Evolutionary conservation across 2,329 filamentous ascomycete species (phyloP).

Genomic region (Penicillium sp.): DNA sequence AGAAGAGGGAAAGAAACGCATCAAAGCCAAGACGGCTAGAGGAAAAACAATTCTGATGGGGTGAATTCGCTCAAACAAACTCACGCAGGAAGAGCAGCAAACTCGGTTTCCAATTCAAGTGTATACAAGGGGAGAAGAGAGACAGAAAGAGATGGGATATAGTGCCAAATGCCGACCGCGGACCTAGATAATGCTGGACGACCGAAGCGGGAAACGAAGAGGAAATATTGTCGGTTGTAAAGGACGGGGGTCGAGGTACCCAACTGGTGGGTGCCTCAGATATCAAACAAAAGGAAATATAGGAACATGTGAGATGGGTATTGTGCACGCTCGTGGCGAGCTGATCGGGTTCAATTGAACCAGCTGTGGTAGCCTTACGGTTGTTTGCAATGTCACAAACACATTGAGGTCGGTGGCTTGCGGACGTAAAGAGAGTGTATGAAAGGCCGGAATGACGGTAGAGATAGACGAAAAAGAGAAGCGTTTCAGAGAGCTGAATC

Average conservation of each 20-base stretch:
- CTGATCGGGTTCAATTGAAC: neutral
- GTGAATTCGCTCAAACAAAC: conserved; percentile 24
- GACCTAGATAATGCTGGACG: neutral
- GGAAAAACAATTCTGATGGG: neutral
- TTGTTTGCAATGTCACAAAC: neutral
- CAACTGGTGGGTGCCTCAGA: neutral
- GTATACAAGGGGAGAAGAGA: conserved; percentile 21
- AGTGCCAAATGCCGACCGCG: conserved; percentile 14
- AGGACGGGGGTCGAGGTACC: conserved; percentile 9
- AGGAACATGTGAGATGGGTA: conserved; percentile 9
- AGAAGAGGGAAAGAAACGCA: conserved; percentile 12
- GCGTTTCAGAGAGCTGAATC: conserved; percentile 24
- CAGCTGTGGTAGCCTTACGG: neutral
- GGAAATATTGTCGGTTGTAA: conserved; percentile 15
- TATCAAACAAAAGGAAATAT: conserved; percentile 18
- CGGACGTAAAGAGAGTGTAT: neutral
- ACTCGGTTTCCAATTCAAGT: conserved; percentile 19
- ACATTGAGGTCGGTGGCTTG: neutral
- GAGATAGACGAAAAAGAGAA: conserved; percentile 20
- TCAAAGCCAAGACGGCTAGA: neutral
- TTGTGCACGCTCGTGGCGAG: neutral
- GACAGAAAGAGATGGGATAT: conserved; percentile 9
- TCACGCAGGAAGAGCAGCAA: conserved; percentile 17
- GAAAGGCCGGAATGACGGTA: conserved; percentile 4
- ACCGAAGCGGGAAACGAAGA: conserved; percentile 1